Percentiles rank a stretch among this genome's conserved stretches.
These are phyloP conservation scores for Torrubiellomyces zombiae DNA, from an alignment of 2,329 filamentous ascomycete genomes.

Conservation along the genomic window DNA sequence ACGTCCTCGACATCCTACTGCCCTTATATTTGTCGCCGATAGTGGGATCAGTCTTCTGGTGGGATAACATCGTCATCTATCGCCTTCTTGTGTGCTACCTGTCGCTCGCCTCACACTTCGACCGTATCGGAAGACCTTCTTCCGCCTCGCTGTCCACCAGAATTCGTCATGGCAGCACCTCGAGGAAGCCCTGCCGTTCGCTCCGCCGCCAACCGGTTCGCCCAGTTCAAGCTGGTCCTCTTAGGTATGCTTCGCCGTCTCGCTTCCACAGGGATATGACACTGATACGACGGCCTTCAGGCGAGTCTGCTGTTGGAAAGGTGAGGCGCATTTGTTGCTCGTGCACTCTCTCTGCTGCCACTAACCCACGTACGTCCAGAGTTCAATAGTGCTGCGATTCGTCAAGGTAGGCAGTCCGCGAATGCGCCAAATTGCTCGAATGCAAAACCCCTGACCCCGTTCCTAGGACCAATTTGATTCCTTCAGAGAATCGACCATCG, in stretches of 20 bases:
- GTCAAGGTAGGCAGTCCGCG: conserved; percentile 61
- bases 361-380: conserved; percentile 39
- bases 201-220: conserved; percentile 64
- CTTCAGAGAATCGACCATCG: conserved; percentile 94
- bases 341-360: conserved; percentile 4
- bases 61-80: no score
- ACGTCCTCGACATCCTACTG: no score
- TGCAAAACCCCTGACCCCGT: conserved; percentile 6
- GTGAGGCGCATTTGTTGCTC: conserved; percentile 27
- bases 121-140: no score
- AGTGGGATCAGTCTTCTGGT: no score
- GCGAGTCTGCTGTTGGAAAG: conserved; percentile 98
- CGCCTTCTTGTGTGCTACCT: background rate
- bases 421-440: conserved; percentile 3
- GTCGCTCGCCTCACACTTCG: no score
- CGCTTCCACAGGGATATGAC: background rate
- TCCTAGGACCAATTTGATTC: conserved; percentile 90
- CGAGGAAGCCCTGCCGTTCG: conserved; percentile 51
- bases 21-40: no score
- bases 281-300: conserved; percentile 28
- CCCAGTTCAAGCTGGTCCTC: conserved; percentile 97
- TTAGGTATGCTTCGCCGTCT: conserved; percentile 44
- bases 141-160: conserved; percentile 8
- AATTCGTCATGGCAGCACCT: conserved; percentile 60
- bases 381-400: conserved; percentile 92